Conservation (phyloP, 805 yeast genomes). For the Lipomyces kockii region DNA sequence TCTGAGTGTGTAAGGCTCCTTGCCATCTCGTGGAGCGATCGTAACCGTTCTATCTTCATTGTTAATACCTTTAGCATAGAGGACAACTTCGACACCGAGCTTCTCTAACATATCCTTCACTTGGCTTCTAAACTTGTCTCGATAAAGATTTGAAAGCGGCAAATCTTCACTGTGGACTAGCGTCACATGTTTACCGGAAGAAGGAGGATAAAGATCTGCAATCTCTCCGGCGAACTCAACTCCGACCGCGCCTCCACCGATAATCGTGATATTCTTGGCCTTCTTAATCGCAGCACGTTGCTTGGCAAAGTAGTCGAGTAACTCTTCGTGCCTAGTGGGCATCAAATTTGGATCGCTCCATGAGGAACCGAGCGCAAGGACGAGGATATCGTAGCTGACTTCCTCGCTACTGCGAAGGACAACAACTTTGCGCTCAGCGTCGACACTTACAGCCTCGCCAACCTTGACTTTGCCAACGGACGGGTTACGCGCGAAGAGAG, state of each 20-base stretch:
- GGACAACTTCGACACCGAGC: slow-evolving; percentile 35
- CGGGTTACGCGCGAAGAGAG: slow-evolving; percentile 19
- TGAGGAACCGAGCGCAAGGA: slow-evolving; percentile 28
- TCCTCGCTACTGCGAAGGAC: slow-evolving; percentile 17
- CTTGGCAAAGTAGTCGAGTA: slow-evolving; percentile 14
- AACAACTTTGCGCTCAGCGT: slow-evolving; percentile 15
- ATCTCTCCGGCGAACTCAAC: slow-evolving; percentile 58
- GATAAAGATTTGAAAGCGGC: slow-evolving; percentile 29
- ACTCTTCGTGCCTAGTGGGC: slow-evolving; percentile 11
- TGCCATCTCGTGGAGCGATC: slow-evolving; percentile 9
- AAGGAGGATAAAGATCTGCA: slow-evolving; percentile 46
- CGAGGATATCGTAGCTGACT: slow-evolving; percentile 22
- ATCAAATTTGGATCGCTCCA: slow-evolving; percentile 13
- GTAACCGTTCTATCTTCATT: slow-evolving; percentile 22
- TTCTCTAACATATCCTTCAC: slow-evolving; percentile 30
- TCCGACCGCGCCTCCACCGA: slow-evolving; percentile 61
- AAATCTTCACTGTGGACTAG: slow-evolving; percentile 35
- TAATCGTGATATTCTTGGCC: slow-evolving; percentile 50
- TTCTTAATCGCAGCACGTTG: slow-evolving; percentile 42
- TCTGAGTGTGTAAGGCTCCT: slow-evolving; percentile 7
- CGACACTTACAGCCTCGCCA: slow-evolving; percentile 18
- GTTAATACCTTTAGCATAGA: slow-evolving; percentile 24
- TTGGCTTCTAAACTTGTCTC: slow-evolving; percentile 19
- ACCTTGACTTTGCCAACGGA: slow-evolving; percentile 16
- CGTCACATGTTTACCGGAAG: slow-evolving; percentile 45